phyloP scores from a whole-genome alignment of 2,329 filamentous ascomycete genomes.

The Pyrenochaeta sp. region DNA sequence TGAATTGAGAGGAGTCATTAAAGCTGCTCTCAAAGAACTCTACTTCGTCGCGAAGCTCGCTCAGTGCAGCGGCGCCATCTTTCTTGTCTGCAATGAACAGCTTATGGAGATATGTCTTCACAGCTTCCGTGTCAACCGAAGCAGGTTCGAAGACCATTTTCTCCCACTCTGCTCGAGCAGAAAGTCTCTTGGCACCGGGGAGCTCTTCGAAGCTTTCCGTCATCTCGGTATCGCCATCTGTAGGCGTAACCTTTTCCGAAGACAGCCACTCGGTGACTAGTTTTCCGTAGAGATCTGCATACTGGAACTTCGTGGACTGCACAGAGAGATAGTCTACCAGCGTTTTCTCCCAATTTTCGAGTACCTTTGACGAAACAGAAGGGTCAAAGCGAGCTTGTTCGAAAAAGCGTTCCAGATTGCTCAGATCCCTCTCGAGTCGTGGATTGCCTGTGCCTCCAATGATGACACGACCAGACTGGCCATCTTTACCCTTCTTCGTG shows the following conservation, averaged over 20 bases:
- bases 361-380: conserved; percentile 41
- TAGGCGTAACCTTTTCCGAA: conserved; percentile 25
- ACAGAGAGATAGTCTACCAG: conserved; percentile 40
- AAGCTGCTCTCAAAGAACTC: conserved; percentile 31
- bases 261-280: conserved; percentile 47
- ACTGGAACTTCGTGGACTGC: conserved; percentile 47
- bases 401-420: conserved; percentile 46
- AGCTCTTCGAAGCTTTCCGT: conserved; percentile 41
- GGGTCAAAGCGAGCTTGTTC: conserved; percentile 47
- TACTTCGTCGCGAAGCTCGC: conserved; percentile 24
- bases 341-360: conserved; percentile 42
- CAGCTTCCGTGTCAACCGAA: conserved; percentile 23
- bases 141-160: conserved; percentile 40
- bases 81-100: conserved; percentile 33
- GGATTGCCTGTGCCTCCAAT: conserved; percentile 24
- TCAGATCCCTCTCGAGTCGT: conserved; percentile 35
- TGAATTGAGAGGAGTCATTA: conserved; percentile 40
- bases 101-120: conserved; percentile 32
- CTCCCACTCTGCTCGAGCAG: conserved; percentile 40
- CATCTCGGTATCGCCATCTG: conserved; percentile 34
- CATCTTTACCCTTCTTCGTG: conserved; percentile 9
- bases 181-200: conserved; percentile 37
- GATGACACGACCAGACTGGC: conserved; percentile 24
- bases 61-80: conserved; percentile 19
- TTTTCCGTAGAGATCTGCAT: conserved; percentile 45